phyloP scores from a whole-genome alignment of 345 rosid genomes.

The sweet orange (Citrus sinensis) region DNA sequence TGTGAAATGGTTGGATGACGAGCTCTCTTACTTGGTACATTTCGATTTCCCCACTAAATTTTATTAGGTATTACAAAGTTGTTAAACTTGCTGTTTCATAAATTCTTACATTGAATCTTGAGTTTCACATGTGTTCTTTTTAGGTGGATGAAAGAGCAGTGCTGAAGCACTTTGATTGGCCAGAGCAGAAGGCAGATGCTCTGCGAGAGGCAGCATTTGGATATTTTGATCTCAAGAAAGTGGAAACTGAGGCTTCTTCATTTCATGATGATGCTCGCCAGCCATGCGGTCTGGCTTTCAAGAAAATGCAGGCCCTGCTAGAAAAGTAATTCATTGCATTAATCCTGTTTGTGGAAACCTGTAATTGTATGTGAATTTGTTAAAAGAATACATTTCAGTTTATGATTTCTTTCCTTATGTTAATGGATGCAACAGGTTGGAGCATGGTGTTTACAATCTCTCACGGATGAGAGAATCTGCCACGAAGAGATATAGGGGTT shows the following conservation, averaged over 20 bases:
- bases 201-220: slow-evolving; percentile 94
- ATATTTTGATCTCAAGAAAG: slow-evolving; percentile 81
- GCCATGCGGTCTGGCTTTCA: slow-evolving; percentile 63
- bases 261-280: slow-evolving; percentile 66
- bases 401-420: neutral
- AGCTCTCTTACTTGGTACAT: slow-evolving; percentile 79
- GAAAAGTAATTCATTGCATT: slow-evolving; percentile 58
- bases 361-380: neutral
- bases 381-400: neutral
- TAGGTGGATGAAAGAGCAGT: slow-evolving; percentile 96
- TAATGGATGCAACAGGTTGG: slow-evolving; percentile 46
- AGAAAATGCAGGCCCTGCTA: slow-evolving; percentile 87
- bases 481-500: slow-evolving; percentile 52
- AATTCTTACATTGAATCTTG: neutral
- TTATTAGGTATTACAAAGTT: neutral
- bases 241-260: slow-evolving; percentile 74
- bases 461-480: slow-evolving; percentile 93
- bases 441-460: slow-evolving; percentile 86
- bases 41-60: neutral
- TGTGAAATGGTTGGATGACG: slow-evolving; percentile 97
- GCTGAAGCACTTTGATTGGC: slow-evolving; percentile 86
- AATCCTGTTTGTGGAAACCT: neutral
- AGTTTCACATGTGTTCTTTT: neutral
- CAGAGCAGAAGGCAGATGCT: slow-evolving; percentile 89
- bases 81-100: neutral